Evolutionary conservation across 208 protist species (phyloP).

Genomic region (Leptomonas pyrrhocoris): DNA sequence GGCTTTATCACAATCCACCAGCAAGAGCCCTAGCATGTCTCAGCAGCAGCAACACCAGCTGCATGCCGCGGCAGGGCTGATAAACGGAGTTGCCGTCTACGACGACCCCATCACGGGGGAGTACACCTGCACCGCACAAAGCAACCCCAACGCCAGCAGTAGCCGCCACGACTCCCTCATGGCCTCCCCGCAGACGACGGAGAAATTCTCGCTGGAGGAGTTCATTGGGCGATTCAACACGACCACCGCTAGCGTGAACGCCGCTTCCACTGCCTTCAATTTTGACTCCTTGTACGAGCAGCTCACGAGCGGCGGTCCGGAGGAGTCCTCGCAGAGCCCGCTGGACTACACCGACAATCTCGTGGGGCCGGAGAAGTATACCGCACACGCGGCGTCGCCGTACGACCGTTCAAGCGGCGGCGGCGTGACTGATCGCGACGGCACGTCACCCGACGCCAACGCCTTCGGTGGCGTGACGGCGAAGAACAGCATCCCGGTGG

Average conservation of each 20-base stretch:
- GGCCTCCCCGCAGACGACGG: conserved; percentile 50
- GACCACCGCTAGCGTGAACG: conserved; percentile 13
- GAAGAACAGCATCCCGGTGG: conserved; percentile 92
- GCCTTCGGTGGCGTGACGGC: conserved; percentile 18
- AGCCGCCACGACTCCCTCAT: conserved; percentile 39
- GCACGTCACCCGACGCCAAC: conserved; percentile 18
- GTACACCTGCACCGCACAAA: conserved; percentile 30
- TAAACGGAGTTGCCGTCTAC: neutral
- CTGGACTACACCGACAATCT: conserved; percentile 25
- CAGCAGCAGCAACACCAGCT: neutral
- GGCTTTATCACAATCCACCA: conserved; percentile 22
- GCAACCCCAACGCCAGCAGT: conserved; percentile 1
- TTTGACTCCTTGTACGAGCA: conserved; percentile 64
- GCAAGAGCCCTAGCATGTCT: conserved; percentile 27
- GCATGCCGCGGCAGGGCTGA: neutral
- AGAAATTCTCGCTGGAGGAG: conserved; percentile 51
- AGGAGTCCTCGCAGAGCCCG: conserved; percentile 28
- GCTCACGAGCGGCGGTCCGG: conserved; percentile 33
- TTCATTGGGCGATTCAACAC: conserved; percentile 51
- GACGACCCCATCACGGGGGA: conserved; percentile 30
- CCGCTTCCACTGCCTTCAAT: conserved; percentile 26
- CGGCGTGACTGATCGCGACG: neutral
- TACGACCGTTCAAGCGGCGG: conserved; percentile 6
- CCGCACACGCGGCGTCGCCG: neutral
- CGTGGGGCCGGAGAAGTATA: neutral